These are phyloP conservation scores for Prosopis cineraria DNA, from an alignment of 306 rosid species.

Conservation along the genomic window DNA sequence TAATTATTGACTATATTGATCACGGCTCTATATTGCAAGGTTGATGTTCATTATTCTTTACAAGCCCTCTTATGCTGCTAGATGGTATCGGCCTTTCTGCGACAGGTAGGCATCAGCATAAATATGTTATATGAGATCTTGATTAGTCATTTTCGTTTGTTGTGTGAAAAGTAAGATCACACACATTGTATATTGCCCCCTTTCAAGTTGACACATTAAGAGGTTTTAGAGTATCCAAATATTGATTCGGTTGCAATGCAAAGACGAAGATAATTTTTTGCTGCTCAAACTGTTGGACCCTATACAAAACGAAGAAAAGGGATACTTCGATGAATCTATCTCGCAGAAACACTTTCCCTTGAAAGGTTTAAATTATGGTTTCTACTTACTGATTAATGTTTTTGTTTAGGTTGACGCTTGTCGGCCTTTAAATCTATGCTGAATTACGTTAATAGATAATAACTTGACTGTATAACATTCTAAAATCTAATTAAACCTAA, in stretches of 20 bases:
- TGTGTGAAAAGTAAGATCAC: not conserved
- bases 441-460: too few species aligned
- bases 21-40: not conserved
- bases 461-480: too few species aligned
- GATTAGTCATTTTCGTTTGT: not conserved
- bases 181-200: not conserved
- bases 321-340: too few species aligned
- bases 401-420: too few species aligned
- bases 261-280: not conserved
- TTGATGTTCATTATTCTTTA: not conserved
- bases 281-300: not conserved
- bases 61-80: not conserved
- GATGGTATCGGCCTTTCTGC: too few species aligned
- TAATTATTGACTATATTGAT: not conserved
- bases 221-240: not conserved
- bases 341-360: too few species aligned
- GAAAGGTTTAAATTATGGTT: too few species aligned
- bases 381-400: too few species aligned
- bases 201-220: not conserved
- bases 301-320: not conserved
- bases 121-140: not conserved
- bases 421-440: too few species aligned
- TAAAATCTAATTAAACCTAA: too few species aligned
- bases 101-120: not conserved
- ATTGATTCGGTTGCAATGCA: not conserved